Conservation (phyloP, 352 stramenopile genomes). For the Globisporangium apiculatum region DNA sequence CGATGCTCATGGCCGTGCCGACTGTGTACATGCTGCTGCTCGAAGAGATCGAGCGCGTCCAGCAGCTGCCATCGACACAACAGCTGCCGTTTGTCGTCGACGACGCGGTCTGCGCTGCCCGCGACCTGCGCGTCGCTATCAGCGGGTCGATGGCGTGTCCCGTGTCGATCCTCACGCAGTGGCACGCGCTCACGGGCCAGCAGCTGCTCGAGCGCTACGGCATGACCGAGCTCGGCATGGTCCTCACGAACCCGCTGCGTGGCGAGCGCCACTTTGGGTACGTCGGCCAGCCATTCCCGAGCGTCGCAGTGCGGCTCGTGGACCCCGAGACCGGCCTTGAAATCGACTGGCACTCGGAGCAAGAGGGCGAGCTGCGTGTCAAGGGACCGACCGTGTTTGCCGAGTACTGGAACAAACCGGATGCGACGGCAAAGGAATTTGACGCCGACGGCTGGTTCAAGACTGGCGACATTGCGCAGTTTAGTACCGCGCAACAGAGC, state of each 20-base stretch:
- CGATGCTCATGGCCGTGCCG: constrained; percentile 89
- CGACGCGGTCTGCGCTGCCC: constrained; percentile 7
- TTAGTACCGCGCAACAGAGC: constrained; percentile 51
- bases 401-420: constrained; percentile 80
- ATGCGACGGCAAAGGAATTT: constrained; percentile 83
- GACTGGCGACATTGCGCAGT: constrained; percentile 87
- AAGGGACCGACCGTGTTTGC: constrained; percentile 81
- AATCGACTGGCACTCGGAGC: constrained; percentile 24
- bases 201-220: constrained; percentile 87
- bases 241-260: constrained; percentile 79
- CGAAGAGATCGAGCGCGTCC: constrained; percentile 46
- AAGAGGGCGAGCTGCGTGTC: constrained; percentile 80
- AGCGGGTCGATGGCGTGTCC: constrained; percentile 87
- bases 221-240: constrained; percentile 92
- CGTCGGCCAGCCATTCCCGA: constrained; percentile 81
- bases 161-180: constrained; percentile 65
- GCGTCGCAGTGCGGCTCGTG: constrained; percentile 74
- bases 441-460: constrained; percentile 87
- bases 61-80: constrained; percentile 3
- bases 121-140: constrained; percentile 41
- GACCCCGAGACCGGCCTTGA: constrained; percentile 59
- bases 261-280: constrained; percentile 68
- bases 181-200: constrained; percentile 75
- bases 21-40: constrained; percentile 90
- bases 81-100: constrained; percentile 12